Conservation (phyloP, 1,284 basidiomycete species). For the Lentinula novae-zelandiae region DNA sequence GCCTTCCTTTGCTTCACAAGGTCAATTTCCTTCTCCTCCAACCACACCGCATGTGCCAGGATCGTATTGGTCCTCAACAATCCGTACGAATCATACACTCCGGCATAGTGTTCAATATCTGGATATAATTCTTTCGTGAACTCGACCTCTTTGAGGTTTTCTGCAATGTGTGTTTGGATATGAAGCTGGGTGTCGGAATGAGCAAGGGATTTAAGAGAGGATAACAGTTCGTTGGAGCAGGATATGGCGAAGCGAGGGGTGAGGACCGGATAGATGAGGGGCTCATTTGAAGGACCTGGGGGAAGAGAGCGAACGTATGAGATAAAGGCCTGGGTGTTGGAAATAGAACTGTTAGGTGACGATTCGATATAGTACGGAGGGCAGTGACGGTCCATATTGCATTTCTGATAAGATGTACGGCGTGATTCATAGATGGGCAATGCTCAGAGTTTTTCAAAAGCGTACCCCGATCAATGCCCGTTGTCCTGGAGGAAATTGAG, state of each 20-base stretch:
- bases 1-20: slow-evolving; percentile 66
- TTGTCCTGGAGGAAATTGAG: slow-evolving; percentile 53
- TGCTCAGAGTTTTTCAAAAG: slow-evolving; percentile 2
- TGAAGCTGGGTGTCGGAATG: slow-evolving; percentile 53
- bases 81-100: slow-evolving; percentile 79
- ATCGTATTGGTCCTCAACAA: slow-evolving; percentile 81
- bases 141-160: slow-evolving; percentile 77
- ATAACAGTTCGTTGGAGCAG: slow-evolving; percentile 77
- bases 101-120: slow-evolving; percentile 57
- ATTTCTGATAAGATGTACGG: slow-evolving; percentile 56
- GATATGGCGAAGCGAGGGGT: slow-evolving; percentile 96
- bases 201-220: slow-evolving; percentile 60
- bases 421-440: too few relatives aligned
- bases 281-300: slow-evolving; percentile 21
- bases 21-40: slow-evolving; percentile 70
- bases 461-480: slow-evolving; percentile 81
- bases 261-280: slow-evolving; percentile 83
- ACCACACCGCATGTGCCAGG: slow-evolving; percentile 86
- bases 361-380: slow-evolving; percentile 74
- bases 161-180: slow-evolving; percentile 93
- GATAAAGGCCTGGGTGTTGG: slow-evolving; percentile 65
- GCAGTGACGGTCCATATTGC: slow-evolving; percentile 87
- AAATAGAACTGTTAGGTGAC: slow-evolving; percentile 53
- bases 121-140: slow-evolving; percentile 70
- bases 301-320: slow-evolving; percentile 60